phyloP scores from a whole-genome alignment of 371 early-diverging fungal genomes.

The Mortierella sp. region DNA sequence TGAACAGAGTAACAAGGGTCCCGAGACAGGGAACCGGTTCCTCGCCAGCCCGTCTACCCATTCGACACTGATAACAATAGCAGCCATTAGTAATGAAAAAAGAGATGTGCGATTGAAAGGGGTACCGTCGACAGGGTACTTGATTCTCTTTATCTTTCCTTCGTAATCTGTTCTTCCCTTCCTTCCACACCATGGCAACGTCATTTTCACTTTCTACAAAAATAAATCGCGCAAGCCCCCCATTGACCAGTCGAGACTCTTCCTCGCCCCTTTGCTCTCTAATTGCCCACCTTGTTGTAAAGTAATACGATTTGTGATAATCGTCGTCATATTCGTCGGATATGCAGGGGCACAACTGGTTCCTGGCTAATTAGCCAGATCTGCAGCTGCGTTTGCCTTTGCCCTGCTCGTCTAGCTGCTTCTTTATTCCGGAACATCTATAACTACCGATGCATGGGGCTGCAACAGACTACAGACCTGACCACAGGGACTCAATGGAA shows the following conservation, averaged over 20 bases:
- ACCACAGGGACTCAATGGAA: neutral
- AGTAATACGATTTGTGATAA: too few relatives aligned
- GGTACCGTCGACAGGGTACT: neutral
- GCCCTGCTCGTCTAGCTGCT: too few relatives aligned
- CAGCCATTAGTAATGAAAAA: neutral
- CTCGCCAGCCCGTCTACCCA: neutral
- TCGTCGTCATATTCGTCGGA: too few relatives aligned
- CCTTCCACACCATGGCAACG: neutral
- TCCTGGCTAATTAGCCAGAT: too few relatives aligned
- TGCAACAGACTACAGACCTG: neutral
- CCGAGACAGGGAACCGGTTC: neutral
- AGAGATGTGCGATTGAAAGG: neutral
- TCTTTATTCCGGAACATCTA: neutral
- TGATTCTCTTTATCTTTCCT: neutral
- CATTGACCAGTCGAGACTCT: neutral
- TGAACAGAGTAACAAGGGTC: neutral
- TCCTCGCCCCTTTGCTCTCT: too few relatives aligned
- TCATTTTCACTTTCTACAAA: conserved; percentile 1
- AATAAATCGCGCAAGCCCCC: neutral
- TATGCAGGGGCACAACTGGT: too few relatives aligned
- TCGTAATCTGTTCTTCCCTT: neutral
- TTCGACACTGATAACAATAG: neutral
- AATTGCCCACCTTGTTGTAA: too few relatives aligned
- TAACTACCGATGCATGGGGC: neutral
- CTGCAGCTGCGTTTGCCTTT: neutral